Conservation (phyloP, 345 rosid genomes). For the Lenwebbia sp. region DNA sequence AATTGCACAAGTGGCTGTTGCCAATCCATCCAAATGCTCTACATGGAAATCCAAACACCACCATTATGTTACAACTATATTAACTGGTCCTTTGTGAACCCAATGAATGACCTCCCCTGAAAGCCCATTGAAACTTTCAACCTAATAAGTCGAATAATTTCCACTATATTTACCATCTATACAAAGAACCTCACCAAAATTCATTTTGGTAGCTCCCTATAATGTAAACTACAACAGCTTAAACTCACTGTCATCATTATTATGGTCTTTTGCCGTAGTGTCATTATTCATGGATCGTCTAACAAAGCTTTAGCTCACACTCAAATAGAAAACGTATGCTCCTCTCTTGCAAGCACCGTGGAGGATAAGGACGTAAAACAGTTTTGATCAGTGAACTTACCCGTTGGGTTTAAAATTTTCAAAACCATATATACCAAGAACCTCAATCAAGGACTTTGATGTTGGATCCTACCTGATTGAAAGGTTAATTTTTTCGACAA, state of each 20-base stretch:
- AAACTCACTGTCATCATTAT: not conserved
- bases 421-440: constrained; percentile 91
- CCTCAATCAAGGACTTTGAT: no score
- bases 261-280: not conserved
- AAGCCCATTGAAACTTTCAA: not conserved
- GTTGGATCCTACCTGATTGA: no score
- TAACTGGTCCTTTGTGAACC: not conserved
- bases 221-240: not conserved
- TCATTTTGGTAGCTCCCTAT: not conserved
- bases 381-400: constrained; percentile 13
- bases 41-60: not conserved
- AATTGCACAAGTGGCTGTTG: not conserved
- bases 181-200: not conserved
- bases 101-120: not conserved
- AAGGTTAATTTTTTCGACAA: no score
- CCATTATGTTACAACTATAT: not conserved
- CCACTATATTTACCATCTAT: not conserved
- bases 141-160: not conserved
- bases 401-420: constrained; percentile 88
- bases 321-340: not conserved
- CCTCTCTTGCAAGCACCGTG: not conserved
- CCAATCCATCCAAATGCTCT: not conserved
- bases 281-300: not conserved
- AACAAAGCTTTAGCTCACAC: not conserved
- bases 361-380: not conserved